Evolutionary conservation across 139 green algal genomes (phyloP), one percentile per base, ranked within the genome.

Genomic region (Cymbomonas tetramitiformis): DNA sequence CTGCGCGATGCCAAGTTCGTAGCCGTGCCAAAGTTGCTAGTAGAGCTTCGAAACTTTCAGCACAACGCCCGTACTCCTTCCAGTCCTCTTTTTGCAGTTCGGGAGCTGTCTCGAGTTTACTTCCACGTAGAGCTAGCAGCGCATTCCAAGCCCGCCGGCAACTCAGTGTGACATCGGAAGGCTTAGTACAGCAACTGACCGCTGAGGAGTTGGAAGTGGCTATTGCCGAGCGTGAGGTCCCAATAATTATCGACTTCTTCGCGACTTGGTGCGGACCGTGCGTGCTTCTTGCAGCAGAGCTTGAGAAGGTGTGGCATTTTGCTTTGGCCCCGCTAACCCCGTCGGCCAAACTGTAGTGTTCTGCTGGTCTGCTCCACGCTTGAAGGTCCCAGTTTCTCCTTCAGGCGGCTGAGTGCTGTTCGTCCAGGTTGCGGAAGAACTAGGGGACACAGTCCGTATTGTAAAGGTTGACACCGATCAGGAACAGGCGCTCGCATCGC

Each of bases 381-480:
- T 44, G 36, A 15, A 15, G 15, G 15, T 15, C 36, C 36, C 36
- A 15, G 15, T 44, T 44, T 15, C 15, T 15, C 15, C 36, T 15
- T 15, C 36, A 44, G 15, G 36, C 36, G 15, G 36, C 15, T 29
- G n/a, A 1, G 28, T 61, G 39, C 61, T 81, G 65, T 67, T 86
- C 19, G n/a, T n/a, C n/a, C n/a, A n/a, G n/a, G n/a, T n/a, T n/a
- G 71, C 75, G 19, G 68, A 70, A 41, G 52, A 76, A 23, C 57
- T 88, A 38, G 79, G 78, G 5, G 56, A 90, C 30, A 57, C 43
- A 1, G 75, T 95, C 1, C 65, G 75, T 5, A 77, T 94, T n/a
- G 32, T 95, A 2, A 95, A 95, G 57, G 62, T 96, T 8, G 88
- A 96, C 62, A 86, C 84, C 46, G 88, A 96, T 50, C 61, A 90